A percentile compares a stretch with the other conserved stretches of the same genome.
These are phyloP conservation scores for Acacia crassicarpa DNA, from an alignment of 306 rosid species.

Conservation along the genomic window DNA sequence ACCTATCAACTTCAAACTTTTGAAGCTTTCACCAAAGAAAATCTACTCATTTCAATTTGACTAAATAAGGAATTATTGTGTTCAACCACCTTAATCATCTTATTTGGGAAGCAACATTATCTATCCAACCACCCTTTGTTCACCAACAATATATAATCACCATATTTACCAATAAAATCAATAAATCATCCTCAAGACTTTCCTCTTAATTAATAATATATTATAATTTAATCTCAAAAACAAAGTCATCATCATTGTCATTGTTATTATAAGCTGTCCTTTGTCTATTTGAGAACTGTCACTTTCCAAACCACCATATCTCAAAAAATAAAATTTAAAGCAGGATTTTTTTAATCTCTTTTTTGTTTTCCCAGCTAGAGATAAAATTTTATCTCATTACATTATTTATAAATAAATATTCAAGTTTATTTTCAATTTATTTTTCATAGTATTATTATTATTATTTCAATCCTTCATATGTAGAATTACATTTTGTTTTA, in stretches of 20 bases:
- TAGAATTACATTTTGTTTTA: neutral
- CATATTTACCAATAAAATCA: slow-evolving; percentile 9
- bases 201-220: neutral
- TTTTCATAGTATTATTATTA: neutral
- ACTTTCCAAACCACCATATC: neutral
- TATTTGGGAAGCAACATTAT: neutral
- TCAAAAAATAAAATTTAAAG: neutral
- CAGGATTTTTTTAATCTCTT: neutral
- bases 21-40: neutral
- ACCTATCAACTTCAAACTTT: neutral
- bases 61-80: neutral
- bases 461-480: neutral
- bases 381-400: neutral
- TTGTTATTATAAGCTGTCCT: neutral
- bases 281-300: neutral
- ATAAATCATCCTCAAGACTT: neutral
- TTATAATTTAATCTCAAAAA: neutral
- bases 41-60: neutral
- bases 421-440: neutral
- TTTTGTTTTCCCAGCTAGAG: neutral
- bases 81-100: slow-evolving; percentile 9
- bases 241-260: neutral
- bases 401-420: neutral
- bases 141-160: neutral
- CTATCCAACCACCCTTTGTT: neutral